Conservation (phyloP, 2,329 filamentous ascomycete species). For the Rutstroemia sp. region DNA sequence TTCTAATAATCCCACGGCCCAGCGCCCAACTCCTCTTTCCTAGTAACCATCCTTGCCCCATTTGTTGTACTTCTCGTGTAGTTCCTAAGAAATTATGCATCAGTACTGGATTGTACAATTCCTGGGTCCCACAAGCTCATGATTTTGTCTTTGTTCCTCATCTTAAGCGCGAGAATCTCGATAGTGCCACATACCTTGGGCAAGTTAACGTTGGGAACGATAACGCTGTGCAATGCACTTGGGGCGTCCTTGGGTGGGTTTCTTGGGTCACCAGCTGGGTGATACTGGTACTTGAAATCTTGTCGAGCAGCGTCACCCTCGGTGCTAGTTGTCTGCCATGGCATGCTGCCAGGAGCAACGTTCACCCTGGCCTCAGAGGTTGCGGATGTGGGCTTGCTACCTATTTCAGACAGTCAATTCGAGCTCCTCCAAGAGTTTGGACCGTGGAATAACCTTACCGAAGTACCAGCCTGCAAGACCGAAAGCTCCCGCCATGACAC, state of each 20-base stretch:
- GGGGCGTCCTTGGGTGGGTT: slow-evolving; percentile 79
- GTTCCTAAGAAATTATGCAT: slow-evolving; percentile 45
- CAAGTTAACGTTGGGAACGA: slow-evolving; percentile 87
- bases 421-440: background rate
- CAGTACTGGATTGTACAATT: slow-evolving; percentile 7
- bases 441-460: slow-evolving; percentile 40
- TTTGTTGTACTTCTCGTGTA: slow-evolving; percentile 99
- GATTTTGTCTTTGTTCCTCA: background rate
- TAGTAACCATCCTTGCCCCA: slow-evolving; percentile 90
- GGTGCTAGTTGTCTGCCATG: slow-evolving; percentile 70
- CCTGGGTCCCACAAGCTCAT: background rate
- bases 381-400: slow-evolving; percentile 75
- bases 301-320: slow-evolving; percentile 53
- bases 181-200: slow-evolving; percentile 62
- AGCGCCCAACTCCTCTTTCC: slow-evolving; percentile 24
- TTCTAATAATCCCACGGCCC: background rate
- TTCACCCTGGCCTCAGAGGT: slow-evolving; percentile 74
- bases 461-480: slow-evolving; percentile 87
- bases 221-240: slow-evolving; percentile 88
- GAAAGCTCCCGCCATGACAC: slow-evolving; percentile 84
- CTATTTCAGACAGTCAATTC: slow-evolving; percentile 37
- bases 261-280: slow-evolving; percentile 66
- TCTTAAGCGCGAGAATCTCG: background rate
- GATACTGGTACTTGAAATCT: slow-evolving; percentile 56
- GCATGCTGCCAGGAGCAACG: slow-evolving; percentile 73